These are phyloP conservation scores for Sanguinoderma infundibulare DNA, from an alignment of 1,284 basidiomycete species.

Conservation along the genomic window DNA sequence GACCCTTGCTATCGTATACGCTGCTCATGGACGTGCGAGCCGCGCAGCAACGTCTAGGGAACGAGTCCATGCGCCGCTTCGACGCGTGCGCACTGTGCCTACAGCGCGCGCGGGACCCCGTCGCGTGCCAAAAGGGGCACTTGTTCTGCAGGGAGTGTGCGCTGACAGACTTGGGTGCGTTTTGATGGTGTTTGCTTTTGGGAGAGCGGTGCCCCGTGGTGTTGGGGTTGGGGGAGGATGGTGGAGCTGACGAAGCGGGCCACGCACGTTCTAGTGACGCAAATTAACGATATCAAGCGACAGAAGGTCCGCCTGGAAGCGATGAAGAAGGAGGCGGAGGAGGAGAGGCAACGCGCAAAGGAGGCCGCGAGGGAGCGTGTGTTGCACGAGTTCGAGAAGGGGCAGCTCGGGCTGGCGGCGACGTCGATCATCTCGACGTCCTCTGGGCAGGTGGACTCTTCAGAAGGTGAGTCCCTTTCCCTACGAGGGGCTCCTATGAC, in stretches of 20 bases:
- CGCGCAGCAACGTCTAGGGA: slow-evolving; percentile 79
- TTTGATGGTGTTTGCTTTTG: neutral
- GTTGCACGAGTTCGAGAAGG: slow-evolving; percentile 83
- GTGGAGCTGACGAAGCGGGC: neutral
- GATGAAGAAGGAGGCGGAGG: slow-evolving; percentile 77
- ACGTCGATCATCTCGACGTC: slow-evolving; percentile 41
- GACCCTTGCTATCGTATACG: slow-evolving; percentile 8
- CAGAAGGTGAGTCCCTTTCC: slow-evolving; percentile 39
- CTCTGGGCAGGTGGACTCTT: slow-evolving; percentile 36
- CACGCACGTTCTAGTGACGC: slow-evolving; percentile 58
- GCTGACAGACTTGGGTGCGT: slow-evolving; percentile 74
- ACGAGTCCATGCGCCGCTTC: slow-evolving; percentile 89
- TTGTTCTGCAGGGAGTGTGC: slow-evolving; percentile 91
- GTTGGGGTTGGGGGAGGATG: neutral
- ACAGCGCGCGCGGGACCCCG: slow-evolving; percentile 77
- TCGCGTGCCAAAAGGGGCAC: slow-evolving; percentile 85
- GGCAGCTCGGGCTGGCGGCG: slow-evolving; percentile 69
- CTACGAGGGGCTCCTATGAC: neutral
- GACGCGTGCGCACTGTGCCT: slow-evolving; percentile 89
- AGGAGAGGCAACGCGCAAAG: slow-evolving; percentile 66
- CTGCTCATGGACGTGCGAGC: slow-evolving; percentile 20
- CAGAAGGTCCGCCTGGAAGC: slow-evolving; percentile 79
- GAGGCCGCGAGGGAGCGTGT: slow-evolving; percentile 85
- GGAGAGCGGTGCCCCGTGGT: neutral
- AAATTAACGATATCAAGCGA: slow-evolving; percentile 88